These are phyloP conservation scores for Beauveria medogensis DNA, from an alignment of 2,329 filamentous ascomycete species.

Conservation along the genomic window DNA sequence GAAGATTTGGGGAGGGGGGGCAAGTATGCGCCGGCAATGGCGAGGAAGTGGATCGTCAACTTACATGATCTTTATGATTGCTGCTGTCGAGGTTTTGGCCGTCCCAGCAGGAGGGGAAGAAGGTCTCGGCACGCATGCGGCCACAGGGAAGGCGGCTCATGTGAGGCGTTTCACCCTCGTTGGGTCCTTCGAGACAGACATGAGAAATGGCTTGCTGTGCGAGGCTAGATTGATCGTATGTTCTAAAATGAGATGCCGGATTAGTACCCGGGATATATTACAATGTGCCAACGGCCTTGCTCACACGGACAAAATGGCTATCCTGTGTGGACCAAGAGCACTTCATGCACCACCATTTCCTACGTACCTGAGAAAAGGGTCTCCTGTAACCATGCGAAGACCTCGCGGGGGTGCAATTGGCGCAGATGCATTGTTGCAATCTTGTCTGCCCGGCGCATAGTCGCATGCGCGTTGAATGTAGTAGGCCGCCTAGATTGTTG, in stretches of 20 bases:
- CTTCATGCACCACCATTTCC: background rate
- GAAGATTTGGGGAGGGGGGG: background rate
- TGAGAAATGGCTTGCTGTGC: constrained; percentile 46
- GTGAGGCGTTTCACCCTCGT: constrained; percentile 33
- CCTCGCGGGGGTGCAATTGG: constrained; percentile 51
- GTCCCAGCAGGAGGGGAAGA: constrained; percentile 57
- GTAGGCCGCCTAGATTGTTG: constrained; percentile 18
- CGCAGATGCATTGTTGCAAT: constrained; percentile 15
- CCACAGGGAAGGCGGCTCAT: constrained; percentile 46
- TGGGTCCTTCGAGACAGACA: constrained; percentile 41
- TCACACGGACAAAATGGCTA: background rate
- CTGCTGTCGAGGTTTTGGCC: constrained; percentile 45
- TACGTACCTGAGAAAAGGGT: constrained; percentile 36
- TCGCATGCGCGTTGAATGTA: constrained; percentile 21
- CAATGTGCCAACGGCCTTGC: no score
- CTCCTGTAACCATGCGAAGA: constrained; percentile 59
- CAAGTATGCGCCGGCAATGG: background rate
- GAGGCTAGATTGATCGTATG: constrained; percentile 34
- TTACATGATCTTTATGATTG: constrained; percentile 48
- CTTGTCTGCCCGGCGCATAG: constrained; percentile 18
- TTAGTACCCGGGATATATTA: no score
- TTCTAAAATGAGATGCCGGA: constrained; percentile 16
- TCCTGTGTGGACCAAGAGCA: background rate
- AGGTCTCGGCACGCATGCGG: constrained; percentile 47
- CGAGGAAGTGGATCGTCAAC: background rate